A percentile compares a stretch with the other conserved stretches of the same genome.
phyloP scores from a whole-genome alignment of 1,139 yeast species.

The Wickerhamomyces sp. region DNA sequence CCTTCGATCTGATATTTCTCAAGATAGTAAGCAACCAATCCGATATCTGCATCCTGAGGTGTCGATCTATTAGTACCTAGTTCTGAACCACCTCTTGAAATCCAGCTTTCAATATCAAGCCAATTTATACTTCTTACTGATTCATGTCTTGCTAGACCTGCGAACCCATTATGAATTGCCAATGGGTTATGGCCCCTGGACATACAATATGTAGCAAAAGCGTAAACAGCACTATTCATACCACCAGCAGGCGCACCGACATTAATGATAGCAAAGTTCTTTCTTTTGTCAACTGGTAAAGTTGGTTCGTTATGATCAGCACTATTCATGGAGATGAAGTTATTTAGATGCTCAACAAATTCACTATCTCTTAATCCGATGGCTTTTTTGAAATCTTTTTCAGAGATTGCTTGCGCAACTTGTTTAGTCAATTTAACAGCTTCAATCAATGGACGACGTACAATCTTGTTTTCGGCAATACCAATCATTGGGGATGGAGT shows the following conservation, averaged over 20 bases:
- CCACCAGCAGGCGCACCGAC: conserved; percentile 99
- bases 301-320: conserved; percentile 59
- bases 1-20: conserved; percentile 86
- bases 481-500: conserved; percentile 97
- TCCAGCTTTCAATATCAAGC: conserved; percentile 90
- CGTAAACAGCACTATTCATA: conserved; percentile 87
- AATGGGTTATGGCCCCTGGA: conserved; percentile 85
- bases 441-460: conserved; percentile 78
- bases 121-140: conserved; percentile 69
- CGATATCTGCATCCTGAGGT: conserved; percentile 74
- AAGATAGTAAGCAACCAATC: conserved; percentile 85
- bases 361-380: conserved; percentile 84
- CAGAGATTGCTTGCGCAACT: conserved; percentile 80
- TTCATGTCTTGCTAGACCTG: conserved; percentile 84
- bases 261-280: conserved; percentile 73
- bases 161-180: conserved; percentile 88
- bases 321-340: conserved; percentile 65
- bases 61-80: conserved; percentile 89
- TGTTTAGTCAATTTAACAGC: conserved; percentile 83
- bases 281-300: conserved; percentile 45
- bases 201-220: conserved; percentile 87
- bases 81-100: conserved; percentile 88
- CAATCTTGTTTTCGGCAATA: conserved; percentile 79
- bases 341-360: conserved; percentile 72
- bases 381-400: conserved; percentile 79